A percentile compares a stretch with the other conserved stretches of the same genome.
Evolutionary conservation across 192 early-diverging fungal genomes (phyloP).

Genomic region (Kickxella alabastrina): DNA sequence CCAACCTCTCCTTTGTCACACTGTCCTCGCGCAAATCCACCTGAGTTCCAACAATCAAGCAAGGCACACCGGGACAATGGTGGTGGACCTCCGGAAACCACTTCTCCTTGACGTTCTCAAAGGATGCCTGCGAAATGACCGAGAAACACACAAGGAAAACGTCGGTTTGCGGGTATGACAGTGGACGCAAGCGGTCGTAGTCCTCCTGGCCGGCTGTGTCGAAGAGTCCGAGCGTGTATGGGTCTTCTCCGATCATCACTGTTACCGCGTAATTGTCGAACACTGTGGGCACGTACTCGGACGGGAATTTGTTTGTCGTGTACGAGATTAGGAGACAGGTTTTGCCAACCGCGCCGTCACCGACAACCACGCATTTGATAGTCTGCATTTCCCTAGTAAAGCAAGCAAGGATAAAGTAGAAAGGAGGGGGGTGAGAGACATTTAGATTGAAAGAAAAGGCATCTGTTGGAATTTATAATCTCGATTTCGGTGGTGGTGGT

Average conservation of each 20-base stretch:
- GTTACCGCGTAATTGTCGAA: slow-evolving; percentile 99
- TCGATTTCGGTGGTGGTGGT: too few relatives aligned
- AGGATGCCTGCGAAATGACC: slow-evolving; percentile 85
- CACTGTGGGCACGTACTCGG: slow-evolving; percentile 95
- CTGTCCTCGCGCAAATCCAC: slow-evolving; percentile 87
- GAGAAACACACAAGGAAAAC: slow-evolving; percentile 95
- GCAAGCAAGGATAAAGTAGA: not conserved
- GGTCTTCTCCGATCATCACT: slow-evolving; percentile 98
- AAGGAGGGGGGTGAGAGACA: not conserved
- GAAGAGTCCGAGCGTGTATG: slow-evolving; percentile 91
- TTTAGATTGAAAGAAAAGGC: not conserved
- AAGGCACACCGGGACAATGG: slow-evolving; percentile 93
- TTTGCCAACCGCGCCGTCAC: slow-evolving; percentile 76
- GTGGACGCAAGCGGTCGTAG: slow-evolving; percentile 76
- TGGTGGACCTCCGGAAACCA: slow-evolving; percentile 97
- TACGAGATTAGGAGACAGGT: slow-evolving; percentile 94
- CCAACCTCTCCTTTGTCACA: slow-evolving; percentile 72
- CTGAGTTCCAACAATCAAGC: slow-evolving; percentile 90
- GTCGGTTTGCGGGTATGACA: slow-evolving; percentile 94
- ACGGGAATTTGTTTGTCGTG: slow-evolving; percentile 95
- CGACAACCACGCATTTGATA: slow-evolving; percentile 79
- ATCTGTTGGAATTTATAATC: too few relatives aligned
- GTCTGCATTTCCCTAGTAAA: slow-evolving; percentile 56
- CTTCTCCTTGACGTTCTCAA: slow-evolving; percentile 94
- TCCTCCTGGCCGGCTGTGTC: slow-evolving; percentile 69